These are phyloP conservation scores for Clathrus columnatus DNA, from an alignment of 768 basidiomycete species.

Conservation along the genomic window DNA sequence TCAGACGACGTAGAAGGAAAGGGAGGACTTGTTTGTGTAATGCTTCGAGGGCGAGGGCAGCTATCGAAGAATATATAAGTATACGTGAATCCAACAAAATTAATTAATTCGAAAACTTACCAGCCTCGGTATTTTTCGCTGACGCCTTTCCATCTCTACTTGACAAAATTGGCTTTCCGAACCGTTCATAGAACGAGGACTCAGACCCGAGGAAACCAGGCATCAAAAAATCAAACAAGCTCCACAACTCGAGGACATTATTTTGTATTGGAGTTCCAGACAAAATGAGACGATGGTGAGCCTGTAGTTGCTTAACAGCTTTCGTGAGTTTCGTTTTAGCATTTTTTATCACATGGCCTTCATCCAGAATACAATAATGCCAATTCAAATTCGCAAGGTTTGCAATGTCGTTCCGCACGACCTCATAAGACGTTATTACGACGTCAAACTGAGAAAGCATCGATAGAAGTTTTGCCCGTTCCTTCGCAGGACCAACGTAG, in stretches of 20 bases:
- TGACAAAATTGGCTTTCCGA: constrained; percentile 90
- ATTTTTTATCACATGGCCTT: constrained; percentile 98
- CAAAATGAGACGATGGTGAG: constrained; percentile 88
- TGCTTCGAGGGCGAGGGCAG: constrained; percentile 88
- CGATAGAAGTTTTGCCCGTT: constrained; percentile 60
- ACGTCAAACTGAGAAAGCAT: constrained; percentile 70
- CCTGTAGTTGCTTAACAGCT: constrained; percentile 84
- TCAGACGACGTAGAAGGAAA: constrained; percentile 89
- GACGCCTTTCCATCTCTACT: constrained; percentile 84
- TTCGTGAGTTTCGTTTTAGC: constrained; percentile 96
- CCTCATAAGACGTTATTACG: constrained; percentile 97
- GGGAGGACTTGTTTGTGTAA: constrained; percentile 99
- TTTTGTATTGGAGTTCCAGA: constrained; percentile 99
- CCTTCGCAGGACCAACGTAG: constrained; percentile 82
- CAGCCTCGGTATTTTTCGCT: constrained; percentile 87
- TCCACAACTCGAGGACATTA: constrained; percentile 97
- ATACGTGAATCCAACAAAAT: neutral
- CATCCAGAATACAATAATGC: constrained; percentile 95
- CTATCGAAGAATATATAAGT: constrained; percentile 30
- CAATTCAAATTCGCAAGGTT: constrained; percentile 68
- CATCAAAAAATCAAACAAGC: constrained; percentile 98
- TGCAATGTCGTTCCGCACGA: constrained; percentile 87
- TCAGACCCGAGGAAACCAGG: constrained; percentile 98
- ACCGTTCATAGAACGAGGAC: constrained; percentile 87
- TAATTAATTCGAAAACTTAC: constrained; percentile 37